Evolutionary conservation across 2,329 filamentous ascomycete species (phyloP), one percentile per base, ranked within the genome.

Genomic region (Aspergillus tamarii): DNA sequence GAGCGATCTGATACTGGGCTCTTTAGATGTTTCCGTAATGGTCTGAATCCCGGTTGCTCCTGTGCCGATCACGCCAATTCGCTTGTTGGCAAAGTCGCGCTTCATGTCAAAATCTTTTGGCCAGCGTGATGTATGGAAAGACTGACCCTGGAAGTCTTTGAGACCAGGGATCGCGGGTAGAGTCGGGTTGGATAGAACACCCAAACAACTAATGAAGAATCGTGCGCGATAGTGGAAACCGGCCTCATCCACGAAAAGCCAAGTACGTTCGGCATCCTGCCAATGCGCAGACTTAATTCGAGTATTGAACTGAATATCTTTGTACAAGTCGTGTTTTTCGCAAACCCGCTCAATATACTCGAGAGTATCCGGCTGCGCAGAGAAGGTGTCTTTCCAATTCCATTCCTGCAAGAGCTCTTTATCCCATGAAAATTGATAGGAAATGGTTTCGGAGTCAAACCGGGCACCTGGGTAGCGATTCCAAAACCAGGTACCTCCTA

Each of bases 401-500:
- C 77, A 78, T 36, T 74, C 66, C 11, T 69, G 62, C 14, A 72
- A 61, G 2, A 72, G 50, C 4, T 72, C 69, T 34, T 66, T 64
- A 14, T 69, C 67, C 43, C 65, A 72, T 1, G 69, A 72, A 28
- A 70, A 72, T 5, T 64, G 65, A 66, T 85, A 84, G 0, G 80
- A 79, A n/a, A 80, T 77, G 1, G 77, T 78, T 67, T 84, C 80
- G 0, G 80, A 81, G 60, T 84, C 82, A 57, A 82, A 80, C 46
- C 81, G 75, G n/a, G 81, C 80, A 3, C 82, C 82, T 14, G 82
- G 80, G 54, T 83, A 83, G 21, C 77, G 74, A 60, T 83, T 83
- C 79, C 78, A 81, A 60, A 74, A 77, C 82, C 83, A 85, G 2
- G 82, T 84, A 1, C 83, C 82, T 4, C 82, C 82, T 76, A 64